Percentiles rank a stretch among this genome's conserved stretches.
phyloP scores from a whole-genome alignment of 1,284 basidiomycete species.

The Golubevia sp. region DNA sequence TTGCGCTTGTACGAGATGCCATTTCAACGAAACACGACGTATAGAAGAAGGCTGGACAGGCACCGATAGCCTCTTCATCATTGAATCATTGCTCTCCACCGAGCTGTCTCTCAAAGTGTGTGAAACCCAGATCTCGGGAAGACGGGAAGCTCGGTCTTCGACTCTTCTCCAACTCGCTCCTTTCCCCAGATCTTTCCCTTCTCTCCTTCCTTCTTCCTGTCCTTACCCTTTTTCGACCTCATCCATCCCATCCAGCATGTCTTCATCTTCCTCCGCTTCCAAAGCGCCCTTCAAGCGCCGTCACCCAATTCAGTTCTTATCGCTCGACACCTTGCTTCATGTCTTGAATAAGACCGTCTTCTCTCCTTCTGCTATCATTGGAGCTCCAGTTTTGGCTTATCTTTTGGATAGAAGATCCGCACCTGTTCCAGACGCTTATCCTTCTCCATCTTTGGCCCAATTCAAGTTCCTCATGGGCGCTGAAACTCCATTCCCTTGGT shows the following conservation, averaged over 20 bases:
- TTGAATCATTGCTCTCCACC: too few species aligned
- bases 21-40: too few species aligned
- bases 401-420: slow-evolving; percentile 23
- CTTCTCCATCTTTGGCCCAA: slow-evolving; percentile 6
- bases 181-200: too few species aligned
- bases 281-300: background rate
- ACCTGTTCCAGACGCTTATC: slow-evolving; percentile 7
- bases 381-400: slow-evolving; percentile 36
- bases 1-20: too few species aligned
- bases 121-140: too few species aligned
- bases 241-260: background rate
- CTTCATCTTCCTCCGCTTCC: background rate
- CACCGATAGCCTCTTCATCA: too few species aligned
- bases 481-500: slow-evolving; percentile 36
- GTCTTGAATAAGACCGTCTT: slow-evolving; percentile 38
- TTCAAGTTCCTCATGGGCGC: slow-evolving; percentile 19
- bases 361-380: slow-evolving; percentile 35
- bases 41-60: too few species aligned
- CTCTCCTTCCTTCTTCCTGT: background rate
- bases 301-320: slow-evolving; percentile 22
- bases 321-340: slow-evolving; percentile 31
- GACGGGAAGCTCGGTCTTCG: background rate
- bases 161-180: too few species aligned
- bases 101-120: too few species aligned
- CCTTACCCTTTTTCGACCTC: too few species aligned